Conservation (phyloP, 148 eudicot species). For the Arbutus unedo region DNA sequence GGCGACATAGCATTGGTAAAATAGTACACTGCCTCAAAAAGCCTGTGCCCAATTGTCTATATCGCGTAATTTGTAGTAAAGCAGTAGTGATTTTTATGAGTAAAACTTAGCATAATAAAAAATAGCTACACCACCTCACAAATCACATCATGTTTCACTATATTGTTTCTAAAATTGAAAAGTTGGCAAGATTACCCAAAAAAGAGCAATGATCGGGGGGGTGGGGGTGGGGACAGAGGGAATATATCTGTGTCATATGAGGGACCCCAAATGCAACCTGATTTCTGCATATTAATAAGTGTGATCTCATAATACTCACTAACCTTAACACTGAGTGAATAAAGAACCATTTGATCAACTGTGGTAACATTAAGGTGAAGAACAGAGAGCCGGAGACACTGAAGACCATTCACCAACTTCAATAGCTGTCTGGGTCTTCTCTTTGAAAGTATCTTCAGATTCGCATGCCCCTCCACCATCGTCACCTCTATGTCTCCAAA, state of each 20-base stretch:
- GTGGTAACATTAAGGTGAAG: conserved; percentile 78
- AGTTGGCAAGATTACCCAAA: no score
- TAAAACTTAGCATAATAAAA: no score
- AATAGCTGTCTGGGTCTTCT: conserved; percentile 50
- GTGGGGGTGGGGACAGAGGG: no score
- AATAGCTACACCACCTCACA: no score
- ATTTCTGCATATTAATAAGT: not conserved
- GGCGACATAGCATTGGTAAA: not conserved
- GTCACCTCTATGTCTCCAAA: conserved; percentile 65
- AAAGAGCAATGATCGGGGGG: no score
- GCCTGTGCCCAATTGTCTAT: not conserved
- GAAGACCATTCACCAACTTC: conserved; percentile 52
- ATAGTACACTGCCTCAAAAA: not conserved
- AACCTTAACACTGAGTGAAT: conserved; percentile 70
- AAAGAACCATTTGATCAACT: conserved; percentile 47
- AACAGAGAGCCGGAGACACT: conserved; percentile 46
- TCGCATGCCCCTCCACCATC: conserved; percentile 71
- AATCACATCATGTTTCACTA: no score
- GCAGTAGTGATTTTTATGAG: not conserved
- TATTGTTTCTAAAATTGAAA: no score
- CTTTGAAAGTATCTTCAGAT: conserved; percentile 52
- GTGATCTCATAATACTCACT: not conserved
- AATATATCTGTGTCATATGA: no score
- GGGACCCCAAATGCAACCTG: no score
- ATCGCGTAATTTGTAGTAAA: not conserved